Base-by-base conservation (phyloP, 169 alveolate genomes). In the Cryptosporidium canis region DNA sequence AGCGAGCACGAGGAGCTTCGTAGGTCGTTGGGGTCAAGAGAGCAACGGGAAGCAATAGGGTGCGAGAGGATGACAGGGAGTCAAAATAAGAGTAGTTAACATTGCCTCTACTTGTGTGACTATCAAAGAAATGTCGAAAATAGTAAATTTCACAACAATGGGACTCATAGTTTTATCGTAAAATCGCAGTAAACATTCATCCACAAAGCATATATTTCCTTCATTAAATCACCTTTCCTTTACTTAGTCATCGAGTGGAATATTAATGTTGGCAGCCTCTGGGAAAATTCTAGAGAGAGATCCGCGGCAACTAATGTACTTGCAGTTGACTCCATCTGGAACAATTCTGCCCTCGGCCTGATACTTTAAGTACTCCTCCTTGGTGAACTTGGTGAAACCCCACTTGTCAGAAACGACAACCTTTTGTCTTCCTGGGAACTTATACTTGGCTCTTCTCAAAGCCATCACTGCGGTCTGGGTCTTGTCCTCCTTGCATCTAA, bases 361-460 rank as follows among this genome's bases (percentile, higher is more conserved):
- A 93, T 93, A 94, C 91, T 96, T 96, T 71, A 92, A 95, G 95
- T 97, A 97, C 91, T 98, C 98, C 68, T 95, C 97, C 92, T 94
- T 94, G 66, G 98, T 94, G 93, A 93, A 94, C 85, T 95, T 95
- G 58, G 99, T 98, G 97, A 98, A 98, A 70, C 99, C 99, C 97
- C 98, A 98, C 93, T 98, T 98, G 94, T 96, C 93, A 70, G 99
- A 96, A 70, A 96, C 96, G 93, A 96, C 96, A 77, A 98, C 97
- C 94, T 96, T 98, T 91, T 98, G 99, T 90, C 99, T 95, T 43
- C 99, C 99, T 18, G 99, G 99, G 96, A 98, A 97, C 97, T 98
- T 98, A 95, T 95, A 96, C 94, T 96, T 98, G 68, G 99, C 99
- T 91, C 99, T 96, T 83, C 98, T 96, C 48, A 97, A 95, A 35